These are phyloP conservation scores for Scheffersomyces insectosa DNA, from an alignment of 1,139 yeast genomes.

Conservation along the genomic window DNA sequence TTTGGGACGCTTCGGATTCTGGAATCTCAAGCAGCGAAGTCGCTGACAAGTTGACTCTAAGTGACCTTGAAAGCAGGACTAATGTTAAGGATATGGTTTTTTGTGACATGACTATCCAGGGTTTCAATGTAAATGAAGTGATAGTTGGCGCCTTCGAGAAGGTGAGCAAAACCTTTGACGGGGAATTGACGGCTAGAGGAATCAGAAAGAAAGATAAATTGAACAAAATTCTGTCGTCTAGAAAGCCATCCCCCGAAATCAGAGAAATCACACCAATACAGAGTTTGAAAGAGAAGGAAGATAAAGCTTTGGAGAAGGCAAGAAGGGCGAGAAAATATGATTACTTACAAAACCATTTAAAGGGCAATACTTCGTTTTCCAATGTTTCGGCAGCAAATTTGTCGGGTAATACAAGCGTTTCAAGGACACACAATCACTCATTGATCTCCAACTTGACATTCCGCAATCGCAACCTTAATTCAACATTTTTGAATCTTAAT, in stretches of 20 bases:
- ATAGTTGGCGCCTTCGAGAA: constrained; percentile 26
- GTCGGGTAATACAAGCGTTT: background rate
- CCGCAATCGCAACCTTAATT: constrained; percentile 8
- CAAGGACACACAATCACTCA: constrained; percentile 8
- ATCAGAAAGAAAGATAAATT: constrained; percentile 16
- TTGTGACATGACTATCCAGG: constrained; percentile 37
- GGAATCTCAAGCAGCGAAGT: constrained; percentile 19
- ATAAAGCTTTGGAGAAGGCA: constrained; percentile 29
- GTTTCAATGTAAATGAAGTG: constrained; percentile 28
- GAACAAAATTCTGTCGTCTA: constrained; percentile 4
- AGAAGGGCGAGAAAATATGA: constrained; percentile 31
- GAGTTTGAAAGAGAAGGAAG: constrained; percentile 25
- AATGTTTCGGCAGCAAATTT: background rate
- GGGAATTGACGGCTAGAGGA: constrained; percentile 36
- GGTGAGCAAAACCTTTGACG: constrained; percentile 26
- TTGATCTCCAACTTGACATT: constrained; percentile 11
- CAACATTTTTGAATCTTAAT: constrained; percentile 21
- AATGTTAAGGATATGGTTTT: constrained; percentile 24
- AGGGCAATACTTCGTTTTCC: constrained; percentile 7
- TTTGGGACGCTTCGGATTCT: constrained; percentile 37
- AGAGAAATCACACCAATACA: constrained; percentile 6
- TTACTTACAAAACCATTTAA: constrained; percentile 37
- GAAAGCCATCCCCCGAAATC: constrained; percentile 1
- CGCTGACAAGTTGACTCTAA: constrained; percentile 16
- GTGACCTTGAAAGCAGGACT: constrained; percentile 8